Evolutionary conservation across 2,329 filamentous ascomycete genomes (phyloP).

Genomic region (Pseudocercospora fijiensis): DNA sequence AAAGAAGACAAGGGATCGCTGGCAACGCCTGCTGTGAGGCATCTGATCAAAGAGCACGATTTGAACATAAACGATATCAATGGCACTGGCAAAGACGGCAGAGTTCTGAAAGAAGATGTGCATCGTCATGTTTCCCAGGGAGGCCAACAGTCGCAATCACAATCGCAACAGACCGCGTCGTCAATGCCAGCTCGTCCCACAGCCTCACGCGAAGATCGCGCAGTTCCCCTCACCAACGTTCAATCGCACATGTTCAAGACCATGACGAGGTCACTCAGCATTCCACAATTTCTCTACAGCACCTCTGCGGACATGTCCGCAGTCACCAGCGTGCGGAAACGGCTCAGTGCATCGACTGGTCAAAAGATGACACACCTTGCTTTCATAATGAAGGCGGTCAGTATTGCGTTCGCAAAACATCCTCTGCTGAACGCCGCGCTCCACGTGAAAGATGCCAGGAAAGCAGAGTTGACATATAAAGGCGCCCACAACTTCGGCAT

Average conservation of each 20-base stretch:
- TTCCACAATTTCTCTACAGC: constrained; percentile 94
- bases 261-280: constrained; percentile 88
- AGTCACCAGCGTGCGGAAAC: constrained; percentile 69
- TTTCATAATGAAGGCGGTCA: constrained; percentile 94
- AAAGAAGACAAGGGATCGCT: constrained; percentile 67
- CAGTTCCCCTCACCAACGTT: constrained; percentile 68
- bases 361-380: constrained; percentile 83
- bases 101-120: constrained; percentile 91
- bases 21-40: constrained; percentile 88
- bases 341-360: constrained; percentile 63
- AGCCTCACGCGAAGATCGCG: constrained; percentile 59
- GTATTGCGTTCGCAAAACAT: constrained; percentile 75
- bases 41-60: constrained; percentile 75
- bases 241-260: constrained; percentile 95
- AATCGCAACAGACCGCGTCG: constrained; percentile 23
- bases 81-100: constrained; percentile 85
- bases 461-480: constrained; percentile 74
- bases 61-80: constrained; percentile 75
- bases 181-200: constrained; percentile 38
- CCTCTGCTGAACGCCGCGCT: constrained; percentile 86
- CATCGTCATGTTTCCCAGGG: constrained; percentile 44
- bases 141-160: constrained; percentile 45
- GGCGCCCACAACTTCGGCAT: constrained; percentile 91
- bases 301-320: constrained; percentile 82
- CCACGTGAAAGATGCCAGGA: constrained; percentile 61